Conservation (phyloP, 495 filamentous ascomycete species). For the Talaromyces liani region DNA sequence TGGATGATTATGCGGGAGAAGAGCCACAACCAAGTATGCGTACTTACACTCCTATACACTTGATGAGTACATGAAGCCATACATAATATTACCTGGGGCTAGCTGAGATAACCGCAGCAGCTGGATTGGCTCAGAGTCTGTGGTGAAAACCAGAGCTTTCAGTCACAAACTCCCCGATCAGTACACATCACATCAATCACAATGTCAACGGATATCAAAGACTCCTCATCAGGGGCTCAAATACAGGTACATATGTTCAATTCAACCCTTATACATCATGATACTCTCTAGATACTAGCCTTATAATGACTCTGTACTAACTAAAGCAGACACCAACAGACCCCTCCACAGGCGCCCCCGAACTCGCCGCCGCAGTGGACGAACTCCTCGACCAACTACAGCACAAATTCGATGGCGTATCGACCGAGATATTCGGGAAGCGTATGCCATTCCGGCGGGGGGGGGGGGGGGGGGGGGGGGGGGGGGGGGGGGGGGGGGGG, state of each 20-base stretch:
- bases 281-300: too few species aligned
- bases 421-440: slow-evolving; percentile 79
- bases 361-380: slow-evolving; percentile 72
- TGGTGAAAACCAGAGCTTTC: not conserved
- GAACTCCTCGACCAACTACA: slow-evolving; percentile 77
- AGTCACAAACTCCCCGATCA: not conserved
- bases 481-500: too few species aligned
- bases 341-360: slow-evolving; percentile 34
- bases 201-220: slow-evolving; percentile 5
- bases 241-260: too few species aligned
- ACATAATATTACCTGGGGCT: not conserved
- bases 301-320: not conserved
- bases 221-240: not conserved
- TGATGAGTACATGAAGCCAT: not conserved
- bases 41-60: not conserved
- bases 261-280: too few species aligned
- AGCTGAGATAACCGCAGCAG: not conserved
- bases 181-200: not conserved
- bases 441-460: slow-evolving; percentile 49
- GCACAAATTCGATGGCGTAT: slow-evolving; percentile 75
- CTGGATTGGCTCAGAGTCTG: not conserved
- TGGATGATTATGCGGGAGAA: not conserved
- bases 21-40: not conserved
- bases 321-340: not conserved
- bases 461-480: too few species aligned